Base-by-base conservation (phyloP, 805 yeast species). In the Cyberlindnera maclurae region DNA sequence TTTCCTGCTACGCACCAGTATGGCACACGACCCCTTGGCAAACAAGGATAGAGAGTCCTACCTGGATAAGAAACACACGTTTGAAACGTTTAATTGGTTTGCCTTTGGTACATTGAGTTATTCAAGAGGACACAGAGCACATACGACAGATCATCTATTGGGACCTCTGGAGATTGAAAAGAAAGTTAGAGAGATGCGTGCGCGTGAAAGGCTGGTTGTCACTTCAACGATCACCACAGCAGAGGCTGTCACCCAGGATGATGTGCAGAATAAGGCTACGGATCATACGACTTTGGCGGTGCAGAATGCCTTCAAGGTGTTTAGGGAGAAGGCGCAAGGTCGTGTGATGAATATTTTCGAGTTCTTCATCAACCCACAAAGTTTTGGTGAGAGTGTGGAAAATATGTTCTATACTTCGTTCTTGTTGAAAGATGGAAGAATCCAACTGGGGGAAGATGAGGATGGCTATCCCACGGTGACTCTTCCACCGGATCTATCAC, bases 351-450 rank as follows among this genome's bases (percentile, higher is more conserved):
- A 75, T 39, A 63, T 88, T 33, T 85, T 75, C 52, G 65, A 68
- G 44, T 79, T 83, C 48, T 72, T 85, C 36, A 64, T 89, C 15
- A 79, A 90, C 55, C 96, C 96, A 1, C 44, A 62, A 12, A 80
- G 90, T 6, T 89, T 81, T 58, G 67, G 82, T 1, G 88, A 81
- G 55, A 73, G 88, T 1, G 79, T 89, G 3, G 97, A 90, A 57
- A 87, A 86, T 54, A 60, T 90, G 50, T 89, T 89, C 51, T 84
- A 79, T 52, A 71, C 85, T 0, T 82, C 95, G 55, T 88, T 89
- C 51, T 62, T 90, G 33, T 74, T 87, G 2, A 74, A 79, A 50
- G 94, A 85, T 50, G 88, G 84, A 1, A 75, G 67, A 47, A 58
- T 87, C 27, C 61, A 65, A 17, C 48, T 87, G 16, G 74, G 67